Evolutionary conservation across 306 rosid species (phyloP), one percentile per base, ranked within the genome.

Genomic region (Casuarina glauca): DNA sequence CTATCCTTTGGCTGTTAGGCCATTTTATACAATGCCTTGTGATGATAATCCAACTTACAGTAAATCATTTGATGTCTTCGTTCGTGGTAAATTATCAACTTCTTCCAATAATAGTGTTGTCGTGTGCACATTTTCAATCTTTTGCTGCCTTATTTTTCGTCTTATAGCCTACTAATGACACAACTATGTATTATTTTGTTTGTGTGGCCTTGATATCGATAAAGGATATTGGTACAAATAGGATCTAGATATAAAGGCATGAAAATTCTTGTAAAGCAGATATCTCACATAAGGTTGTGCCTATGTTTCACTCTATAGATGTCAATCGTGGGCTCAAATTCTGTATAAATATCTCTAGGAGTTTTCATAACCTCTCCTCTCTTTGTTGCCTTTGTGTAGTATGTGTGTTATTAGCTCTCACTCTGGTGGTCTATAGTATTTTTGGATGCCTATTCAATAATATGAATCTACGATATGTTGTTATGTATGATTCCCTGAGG

Each of bases 1-100:
- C 38, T 96, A 93, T 76, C 99, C 99, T 38, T 78, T 91, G 86
- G 91, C 93, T 53, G 83, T 93, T 50, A 86, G 99, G 83, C 99
- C 99, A 46, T 96, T 96, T 80, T 96, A 96, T 73, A 96, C 99
- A 1, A 93, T 93, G 98, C 99, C 99, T 75, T 91, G 97, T 90
- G 68, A 79, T 15, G 99, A 96, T 72, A 89, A 93, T 77, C 86
- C 84, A 6, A 73, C 78, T 6, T 96, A 96, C 87, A 90, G 93
- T 48, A 91, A 96, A 86, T 96, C 99, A 2, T 96, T 96, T 74
- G 99, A 96, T 44, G 99, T 91, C 84, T 96, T 96, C 49, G 93
- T 96, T 73, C 87, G 99, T 82, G 99, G 99, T 93, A 86, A 81
- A 64, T 54, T 70, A 26, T 60, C 49, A 36, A 67, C 73, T 73